phyloP scores from a whole-genome alignment of 306 rosid species.

The Arachis hypogaea region DNA sequence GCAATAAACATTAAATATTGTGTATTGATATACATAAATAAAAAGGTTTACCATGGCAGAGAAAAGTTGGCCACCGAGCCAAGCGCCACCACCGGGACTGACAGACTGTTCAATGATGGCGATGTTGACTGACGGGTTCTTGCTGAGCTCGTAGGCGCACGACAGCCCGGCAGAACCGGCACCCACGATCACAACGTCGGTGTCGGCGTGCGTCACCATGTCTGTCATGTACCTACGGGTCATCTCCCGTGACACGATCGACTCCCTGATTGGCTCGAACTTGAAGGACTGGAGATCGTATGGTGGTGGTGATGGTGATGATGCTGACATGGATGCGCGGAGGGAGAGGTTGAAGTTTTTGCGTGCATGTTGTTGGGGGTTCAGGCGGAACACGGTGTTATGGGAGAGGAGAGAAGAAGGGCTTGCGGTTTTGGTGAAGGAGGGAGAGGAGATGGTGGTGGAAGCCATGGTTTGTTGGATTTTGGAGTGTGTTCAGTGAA shows the following conservation, averaged over 20 bases:
- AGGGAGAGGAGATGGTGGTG: constrained; percentile 39
- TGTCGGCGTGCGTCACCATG: constrained; percentile 85
- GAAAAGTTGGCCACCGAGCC: constrained; percentile 97
- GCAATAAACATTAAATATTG: too few species aligned
- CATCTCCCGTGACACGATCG: constrained; percentile 84
- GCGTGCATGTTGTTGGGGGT: constrained; percentile 20
- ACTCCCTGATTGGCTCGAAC: constrained; percentile 55
- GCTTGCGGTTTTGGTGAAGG: constrained; percentile 45
- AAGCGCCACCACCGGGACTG: constrained; percentile 90
- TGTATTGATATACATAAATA: too few species aligned
- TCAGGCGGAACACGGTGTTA: constrained; percentile 35
- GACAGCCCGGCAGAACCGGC: constrained; percentile 85
- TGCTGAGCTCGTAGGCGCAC: constrained; percentile 88
- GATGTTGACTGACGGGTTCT: constrained; percentile 57
- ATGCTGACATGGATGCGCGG: constrained; percentile 49
- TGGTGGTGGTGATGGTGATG: constrained; percentile 23
- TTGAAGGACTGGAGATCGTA: constrained; percentile 36
- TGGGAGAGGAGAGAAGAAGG: constrained; percentile 47
- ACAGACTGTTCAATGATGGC: constrained; percentile 91
- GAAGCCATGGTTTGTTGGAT: constrained; percentile 51
- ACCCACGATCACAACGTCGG: constrained; percentile 80
- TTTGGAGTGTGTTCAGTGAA: too few species aligned
- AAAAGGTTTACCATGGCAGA: constrained; percentile 66
- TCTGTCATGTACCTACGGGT: constrained; percentile 90
- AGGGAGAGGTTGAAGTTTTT: background rate